Base-by-base conservation (phyloP, 176 grass and related monocot genomes). In the Poa annua region DNA sequence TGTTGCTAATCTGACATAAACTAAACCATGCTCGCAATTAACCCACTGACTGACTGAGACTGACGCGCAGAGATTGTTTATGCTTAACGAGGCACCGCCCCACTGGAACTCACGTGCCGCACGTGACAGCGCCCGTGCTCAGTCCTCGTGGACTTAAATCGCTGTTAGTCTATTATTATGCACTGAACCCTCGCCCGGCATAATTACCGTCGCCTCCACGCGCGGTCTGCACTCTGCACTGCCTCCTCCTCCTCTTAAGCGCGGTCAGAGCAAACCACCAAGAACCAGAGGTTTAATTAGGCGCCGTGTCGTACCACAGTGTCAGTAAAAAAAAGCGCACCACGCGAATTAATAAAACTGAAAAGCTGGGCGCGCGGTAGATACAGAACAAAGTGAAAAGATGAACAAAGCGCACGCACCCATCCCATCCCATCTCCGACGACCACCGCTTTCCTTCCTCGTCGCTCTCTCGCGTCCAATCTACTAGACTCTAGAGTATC, bases 61-160 rank as follows among this genome's bases (percentile, higher is more conserved):
- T 29, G 84, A 90, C 75, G 66, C 57, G 32, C 57, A 0, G 79
- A 2, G 84, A 42, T 86, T 86, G 88, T 90, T 90, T 90, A 90
- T 68, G 84, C 84, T 21, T 49, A 81, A 86, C 88, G 88, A 90
- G 88, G 88, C 84, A 90, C 88, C 88, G 84, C 88, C 88, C 88
- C 84, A 86, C 75, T 19, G 20, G 74, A 71, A 14, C 38, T 67
- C 82, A 89, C 88, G 79, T 90, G 88, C 74, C 73, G 74, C 84
- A 90, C 79, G 84, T 90, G 88, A 86, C 66, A 73, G 61, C 77
- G 38, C 26, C 17, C 74, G 81, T 47, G 66, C 86, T 61, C 62
- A 19, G 75, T 71, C 76, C 83, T 54, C 52, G 33, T 45, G 65
- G 55, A 36, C 73, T 53, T 53, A 77, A 65, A 19, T 71, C 51